Evolutionary conservation across 1,284 basidiomycete species (phyloP), one percentile per base, ranked within the genome.

Genomic region (Papiliotrema nemorosa): DNA sequence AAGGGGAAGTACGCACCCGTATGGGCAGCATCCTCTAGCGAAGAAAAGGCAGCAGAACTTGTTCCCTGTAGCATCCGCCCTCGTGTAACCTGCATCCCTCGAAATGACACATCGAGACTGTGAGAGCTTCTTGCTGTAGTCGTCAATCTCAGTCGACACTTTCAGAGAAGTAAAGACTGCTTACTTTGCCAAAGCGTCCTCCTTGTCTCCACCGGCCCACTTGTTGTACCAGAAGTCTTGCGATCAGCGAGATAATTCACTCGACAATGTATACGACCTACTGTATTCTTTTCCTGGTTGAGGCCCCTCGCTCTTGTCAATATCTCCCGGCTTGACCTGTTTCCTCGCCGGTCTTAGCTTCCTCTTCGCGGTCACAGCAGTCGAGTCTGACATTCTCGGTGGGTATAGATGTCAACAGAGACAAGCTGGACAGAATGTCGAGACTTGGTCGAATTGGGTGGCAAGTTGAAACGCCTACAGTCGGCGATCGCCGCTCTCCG

Each of bases 171-270:
- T 9, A 13, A 34, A 5, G 22, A 26, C 16, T 34, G 79, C 85
- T 53, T 64, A 90, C 87, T 88, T 90, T 39, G 90, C 92, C 67
- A 93, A 89, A 55, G 84, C 87, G 67, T 96, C 92, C 74, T 94
- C 92, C 45, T 89, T 82, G 70, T 96, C 91, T 52, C 91, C 91
- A 56, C 92, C 88, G 33, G 92, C 91, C 90, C 92, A 97, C 78
- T 97, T 97, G 76, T 97, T 96, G 76, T 97, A 97, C 94, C 94
- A 97, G 53, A 96, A 88, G 73, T 97, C 93, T 90, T 27, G 22
- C n/a, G n/a, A 37, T 24, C 29, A 31, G 27, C 6, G 24, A 5
- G 20, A 14, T 37, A 47, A 10, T 22, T 31, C 18, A 34, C 25
- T 29, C 12, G 37, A 9, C 18, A 46, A 48, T n/a, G 22, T 26